Base-by-base conservation (phyloP, 768 basidiomycete species). In the Leucosporidium yakuticum region DNA sequence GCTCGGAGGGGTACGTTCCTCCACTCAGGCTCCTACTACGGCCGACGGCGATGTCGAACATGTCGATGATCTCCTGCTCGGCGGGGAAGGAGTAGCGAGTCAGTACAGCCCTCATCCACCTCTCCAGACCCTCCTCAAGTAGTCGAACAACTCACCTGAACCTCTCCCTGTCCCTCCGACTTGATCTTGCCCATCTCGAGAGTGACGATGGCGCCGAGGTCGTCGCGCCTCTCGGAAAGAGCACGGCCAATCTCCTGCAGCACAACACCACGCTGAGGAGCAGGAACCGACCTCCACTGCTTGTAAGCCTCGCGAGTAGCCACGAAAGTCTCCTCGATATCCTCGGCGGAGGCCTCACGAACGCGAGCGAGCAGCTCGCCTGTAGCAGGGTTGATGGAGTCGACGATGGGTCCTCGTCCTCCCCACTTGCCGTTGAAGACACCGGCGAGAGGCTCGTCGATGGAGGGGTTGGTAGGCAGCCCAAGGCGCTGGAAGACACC, bases 131-230 rank as follows among this genome's bases (percentile, higher is more conserved):
- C n/a, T n/a, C n/a, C n/a, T n/a, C n/a, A n/a, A n/a, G n/a, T n/a
- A n/a, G n/a, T n/a, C n/a, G n/a, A n/a, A n/a, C n/a, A 36, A 62
- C 54, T 44, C 62, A 60, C 50, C 23, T 21, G 91, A 17, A 97
- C 91, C 80, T 96, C 92, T 21, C 94, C 94, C n/a, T 87, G 81
- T 32, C 94, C 94, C 78, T 96, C 94, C 21, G 88, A 87, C 74
- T 82, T 84, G 73, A 96, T 93, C 81, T 98, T 86, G 23, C 95
- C 81, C 80, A 81, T 81, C 69, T 81, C 81, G 27, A 93, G 83
- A 50, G 89, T 88, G 14, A 95, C 85, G 25, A 95, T 82, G 17
- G 88, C 86, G 59, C 91, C 91, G 6, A 95, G 83, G 48, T 17
- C 48, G 34, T 51, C 48, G 51, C 49, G 55, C 50, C 49, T 44